Evolutionary conservation across 805 yeast species (phyloP).

Genomic region (Metschnikowia shivogae): DNA sequence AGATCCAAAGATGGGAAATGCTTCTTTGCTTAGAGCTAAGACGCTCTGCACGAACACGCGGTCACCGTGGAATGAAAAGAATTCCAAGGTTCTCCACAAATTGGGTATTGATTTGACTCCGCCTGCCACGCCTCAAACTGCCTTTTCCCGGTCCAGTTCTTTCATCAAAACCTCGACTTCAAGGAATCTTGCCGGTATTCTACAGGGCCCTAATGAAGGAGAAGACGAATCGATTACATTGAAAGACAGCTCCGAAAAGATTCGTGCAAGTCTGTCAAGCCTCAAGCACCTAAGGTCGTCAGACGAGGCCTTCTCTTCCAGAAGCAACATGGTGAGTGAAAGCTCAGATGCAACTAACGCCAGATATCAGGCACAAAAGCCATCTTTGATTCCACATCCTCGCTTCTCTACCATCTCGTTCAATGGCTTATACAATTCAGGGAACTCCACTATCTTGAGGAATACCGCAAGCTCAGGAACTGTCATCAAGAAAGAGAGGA

Average conservation of each 20-base stretch:
- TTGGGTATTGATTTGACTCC: slow-evolving; percentile 32
- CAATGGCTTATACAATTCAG: slow-evolving; percentile 27
- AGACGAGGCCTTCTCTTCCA: neutral
- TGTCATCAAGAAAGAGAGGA: slow-evolving; percentile 9
- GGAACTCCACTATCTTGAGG: slow-evolving; percentile 8
- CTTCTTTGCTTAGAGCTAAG: slow-evolving; percentile 34
- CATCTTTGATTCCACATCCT: slow-evolving; percentile 37
- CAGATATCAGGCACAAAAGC: slow-evolving; percentile 2
- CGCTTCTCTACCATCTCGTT: slow-evolving; percentile 41
- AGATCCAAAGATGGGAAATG: slow-evolving; percentile 32
- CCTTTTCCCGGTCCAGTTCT: slow-evolving; percentile 17
- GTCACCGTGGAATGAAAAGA: slow-evolving; percentile 23
- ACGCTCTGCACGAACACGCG: slow-evolving; percentile 26
- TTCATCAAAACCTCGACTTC: slow-evolving; percentile 37
- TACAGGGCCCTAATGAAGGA: slow-evolving; percentile 9
- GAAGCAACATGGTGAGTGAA: neutral
- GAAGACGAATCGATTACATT: slow-evolving; percentile 2
- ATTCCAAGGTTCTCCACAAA: slow-evolving; percentile 32
- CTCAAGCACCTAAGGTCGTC: neutral
- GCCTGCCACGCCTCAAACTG: slow-evolving; percentile 11
- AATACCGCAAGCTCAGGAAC: slow-evolving; percentile 16
- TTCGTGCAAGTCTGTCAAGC: neutral
- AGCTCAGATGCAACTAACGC: neutral
- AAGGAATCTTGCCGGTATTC: slow-evolving; percentile 22
- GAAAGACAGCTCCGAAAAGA: neutral